Conservation (phyloP, 805 yeast species). For the Blastobotrys parvus region DNA sequence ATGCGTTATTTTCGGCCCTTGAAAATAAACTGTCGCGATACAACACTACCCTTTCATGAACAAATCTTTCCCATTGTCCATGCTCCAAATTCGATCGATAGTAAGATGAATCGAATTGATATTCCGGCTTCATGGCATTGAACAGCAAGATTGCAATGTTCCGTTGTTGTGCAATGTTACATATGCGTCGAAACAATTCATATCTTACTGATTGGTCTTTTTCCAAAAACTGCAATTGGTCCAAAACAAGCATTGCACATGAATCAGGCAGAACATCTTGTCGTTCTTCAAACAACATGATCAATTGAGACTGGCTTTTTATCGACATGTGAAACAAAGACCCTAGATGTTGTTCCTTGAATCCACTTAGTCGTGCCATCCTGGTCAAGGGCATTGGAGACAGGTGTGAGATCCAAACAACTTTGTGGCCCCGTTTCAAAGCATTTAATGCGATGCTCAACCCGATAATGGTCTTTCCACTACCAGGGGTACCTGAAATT, state of each 20-base stretch:
- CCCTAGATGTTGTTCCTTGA: conserved; percentile 3
- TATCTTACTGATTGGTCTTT: background rate
- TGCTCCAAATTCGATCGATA: background rate
- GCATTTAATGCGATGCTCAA: conserved; percentile 16
- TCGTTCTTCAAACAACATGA: conserved; percentile 2
- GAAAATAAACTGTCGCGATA: background rate
- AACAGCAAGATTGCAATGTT: conserved; percentile 1
- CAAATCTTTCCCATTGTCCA: background rate
- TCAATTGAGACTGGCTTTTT: conserved; percentile 11
- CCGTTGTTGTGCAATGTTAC: background rate
- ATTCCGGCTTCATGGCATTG: background rate
- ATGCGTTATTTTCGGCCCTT: too few relatives aligned
- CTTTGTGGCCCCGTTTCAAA: conserved; percentile 16
- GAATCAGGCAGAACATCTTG: conserved; percentile 2
- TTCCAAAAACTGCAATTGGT: conserved; percentile 2
- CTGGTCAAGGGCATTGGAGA: conserved; percentile 17
- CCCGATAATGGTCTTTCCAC: conserved; percentile 22
- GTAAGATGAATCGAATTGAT: background rate
- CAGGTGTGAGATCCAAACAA: conserved; percentile 15
- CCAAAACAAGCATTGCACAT: conserved; percentile 6
- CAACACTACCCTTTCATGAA: background rate
- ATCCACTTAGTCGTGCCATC: conserved; percentile 10
- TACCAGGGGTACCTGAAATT: conserved; percentile 25
- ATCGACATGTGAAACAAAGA: conserved; percentile 5
- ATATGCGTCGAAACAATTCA: background rate